These are phyloP conservation scores for Coleophoma eucalyptorum DNA, from an alignment of 2,329 filamentous ascomycete genomes.

Conservation along the genomic window DNA sequence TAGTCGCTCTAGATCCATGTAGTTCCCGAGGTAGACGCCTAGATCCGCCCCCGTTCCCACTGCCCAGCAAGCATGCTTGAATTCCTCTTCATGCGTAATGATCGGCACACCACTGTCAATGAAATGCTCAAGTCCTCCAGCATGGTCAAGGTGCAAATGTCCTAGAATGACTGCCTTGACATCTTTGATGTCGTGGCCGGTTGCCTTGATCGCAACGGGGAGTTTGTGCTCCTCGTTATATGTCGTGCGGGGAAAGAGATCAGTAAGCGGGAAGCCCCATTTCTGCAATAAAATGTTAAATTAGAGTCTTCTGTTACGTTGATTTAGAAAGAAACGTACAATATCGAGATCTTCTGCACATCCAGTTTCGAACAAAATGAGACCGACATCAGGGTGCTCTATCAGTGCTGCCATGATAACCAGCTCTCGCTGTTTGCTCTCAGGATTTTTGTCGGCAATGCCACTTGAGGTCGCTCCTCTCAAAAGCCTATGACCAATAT, in stretches of 20 bases:
- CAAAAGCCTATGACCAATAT: background rate
- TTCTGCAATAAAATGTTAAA: background rate
- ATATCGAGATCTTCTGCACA: background rate
- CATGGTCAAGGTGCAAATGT: constrained; percentile 40
- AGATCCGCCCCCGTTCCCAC: constrained; percentile 31
- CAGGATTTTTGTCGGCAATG: background rate
- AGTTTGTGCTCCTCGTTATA: background rate
- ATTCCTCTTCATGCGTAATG: constrained; percentile 38
- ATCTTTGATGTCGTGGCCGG: constrained; percentile 31
- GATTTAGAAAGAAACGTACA: background rate
- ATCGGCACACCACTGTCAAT: constrained; percentile 33
- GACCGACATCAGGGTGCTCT: background rate
- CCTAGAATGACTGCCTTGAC: constrained; percentile 38
- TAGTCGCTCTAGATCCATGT: constrained; percentile 28
- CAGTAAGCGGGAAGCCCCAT: background rate
- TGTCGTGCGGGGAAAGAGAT: background rate
- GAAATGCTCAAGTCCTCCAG: constrained; percentile 38
- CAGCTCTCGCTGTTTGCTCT: background rate
- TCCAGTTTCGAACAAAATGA: background rate
- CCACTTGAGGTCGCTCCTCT: background rate
- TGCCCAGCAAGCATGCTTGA: constrained; percentile 37
- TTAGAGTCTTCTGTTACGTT: too few relatives aligned
- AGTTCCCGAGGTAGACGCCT: constrained; percentile 29
- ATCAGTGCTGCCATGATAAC: background rate
- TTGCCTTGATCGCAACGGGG: background rate